Conservation (phyloP, 306 rosid genomes). For the Trichosanthes cucumerina region DNA sequence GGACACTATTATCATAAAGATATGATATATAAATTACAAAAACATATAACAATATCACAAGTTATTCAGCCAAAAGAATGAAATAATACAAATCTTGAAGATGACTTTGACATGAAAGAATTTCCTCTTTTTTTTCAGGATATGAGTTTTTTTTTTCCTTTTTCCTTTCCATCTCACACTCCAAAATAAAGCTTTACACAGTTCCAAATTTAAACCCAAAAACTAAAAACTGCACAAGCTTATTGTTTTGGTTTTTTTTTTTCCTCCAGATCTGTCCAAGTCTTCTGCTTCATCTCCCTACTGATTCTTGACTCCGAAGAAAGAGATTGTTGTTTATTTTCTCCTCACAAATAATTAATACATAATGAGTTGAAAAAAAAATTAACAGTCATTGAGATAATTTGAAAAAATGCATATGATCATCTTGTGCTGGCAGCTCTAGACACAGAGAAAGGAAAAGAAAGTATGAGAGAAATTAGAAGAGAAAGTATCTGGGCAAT, state of each 20-base stretch:
- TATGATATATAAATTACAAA: neutral
- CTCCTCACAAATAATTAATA: conserved; percentile 4
- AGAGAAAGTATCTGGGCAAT: neutral
- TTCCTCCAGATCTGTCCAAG: neutral
- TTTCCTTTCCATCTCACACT: neutral
- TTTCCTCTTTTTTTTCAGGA: neutral
- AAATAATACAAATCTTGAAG: neutral
- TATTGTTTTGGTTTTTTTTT: no score
- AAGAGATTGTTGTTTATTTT: neutral
- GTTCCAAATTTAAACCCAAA: neutral
- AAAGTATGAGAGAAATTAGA: neutral
- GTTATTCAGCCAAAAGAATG: conserved; percentile 10
- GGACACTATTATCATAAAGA: neutral
- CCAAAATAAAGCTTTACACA: neutral
- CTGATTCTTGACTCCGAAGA: neutral
- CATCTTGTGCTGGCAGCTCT: neutral
- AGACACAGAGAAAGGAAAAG: neutral
- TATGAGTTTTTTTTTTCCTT: no score
- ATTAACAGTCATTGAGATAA: neutral
- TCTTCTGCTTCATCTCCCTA: neutral
- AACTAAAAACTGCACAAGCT: neutral
- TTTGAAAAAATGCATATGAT: neutral
- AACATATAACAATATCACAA: neutral
- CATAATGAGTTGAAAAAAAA: neutral
- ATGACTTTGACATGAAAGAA: conserved; percentile 1